Evolutionary conservation across 164 flowering plant species (phyloP), one percentile per base, ranked within the genome.

Genomic region (Protea cynaroides): DNA sequence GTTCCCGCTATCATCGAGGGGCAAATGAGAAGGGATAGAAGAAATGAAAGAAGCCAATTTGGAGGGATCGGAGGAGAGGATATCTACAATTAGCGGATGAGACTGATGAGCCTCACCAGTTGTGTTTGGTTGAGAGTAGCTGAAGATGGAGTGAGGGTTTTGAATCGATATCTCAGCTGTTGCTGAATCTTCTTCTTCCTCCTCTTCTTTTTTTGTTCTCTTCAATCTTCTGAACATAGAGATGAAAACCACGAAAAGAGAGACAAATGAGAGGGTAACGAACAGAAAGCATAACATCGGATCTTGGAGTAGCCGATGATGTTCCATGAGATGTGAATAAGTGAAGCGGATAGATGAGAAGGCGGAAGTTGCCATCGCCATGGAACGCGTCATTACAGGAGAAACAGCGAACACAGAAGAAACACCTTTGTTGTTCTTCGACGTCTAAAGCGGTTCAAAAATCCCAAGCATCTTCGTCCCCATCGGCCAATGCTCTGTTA

Each of bases 1-100:
- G 13, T 19, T 70, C 23, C 29, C 71, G 12, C 34, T 46, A 9
- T 40, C 56, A 4, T 54, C 55, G 14, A 56, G 40, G 29, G 54
- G 19, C 4, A 65, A 62, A 65, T 59, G 43, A 24, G 58, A 9
- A 6, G 29, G 22, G 47, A 60, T 25, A 9, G 57, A 29, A 18
- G 62, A 25, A 60, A 55, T 62, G 19, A 74, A 50, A 47, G 75
- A 44, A 1, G 9, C 80, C 82, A 79, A 79, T 72, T 82, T 76
- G 8, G 80, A 63, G 4, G 83, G 72, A 65, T 65, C 67, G 25
- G 85, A 71, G 1, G 82, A 80, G 63, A 78, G 74, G 69, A 82
- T 67, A 74, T 82, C 83, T 34, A 83, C 67, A 62, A 85, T 76
- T 58, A 82, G 71, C 14, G 80, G 72, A 47, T 66, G 71, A 19